These are phyloP conservation scores for Sclerotinia minor DNA, from an alignment of 2,329 filamentous ascomycete genomes.

Conservation along the genomic window DNA sequence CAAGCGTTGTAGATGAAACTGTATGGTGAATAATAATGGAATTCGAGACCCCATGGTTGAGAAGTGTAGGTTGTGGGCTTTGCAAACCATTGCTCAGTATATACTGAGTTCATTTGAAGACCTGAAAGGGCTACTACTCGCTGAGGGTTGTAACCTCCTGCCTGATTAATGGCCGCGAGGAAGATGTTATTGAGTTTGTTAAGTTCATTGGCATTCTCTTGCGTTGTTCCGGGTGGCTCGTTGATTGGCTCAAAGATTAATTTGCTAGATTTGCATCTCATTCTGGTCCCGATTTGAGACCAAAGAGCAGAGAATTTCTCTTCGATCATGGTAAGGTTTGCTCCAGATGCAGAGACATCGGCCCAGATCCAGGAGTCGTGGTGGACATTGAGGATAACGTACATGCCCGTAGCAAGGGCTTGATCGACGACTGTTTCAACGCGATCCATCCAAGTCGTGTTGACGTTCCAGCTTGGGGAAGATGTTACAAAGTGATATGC, in stretches of 20 bases:
- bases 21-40: constrained; percentile 62
- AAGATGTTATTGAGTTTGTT: constrained; percentile 60
- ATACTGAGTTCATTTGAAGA: constrained; percentile 51
- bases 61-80: constrained; percentile 51
- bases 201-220: constrained; percentile 51
- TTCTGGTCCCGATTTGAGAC: constrained; percentile 56
- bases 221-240: constrained; percentile 55
- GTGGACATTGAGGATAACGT: constrained; percentile 58
- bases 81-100: constrained; percentile 57
- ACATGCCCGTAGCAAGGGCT: constrained; percentile 52
- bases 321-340: constrained; percentile 54
- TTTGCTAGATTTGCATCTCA: constrained; percentile 55
- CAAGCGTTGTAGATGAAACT: constrained; percentile 52
- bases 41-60: constrained; percentile 58
- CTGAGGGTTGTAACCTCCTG: constrained; percentile 56
- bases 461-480: constrained; percentile 55
- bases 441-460: constrained; percentile 55
- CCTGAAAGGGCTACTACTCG: constrained; percentile 58
- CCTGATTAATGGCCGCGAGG: constrained; percentile 52
- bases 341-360: constrained; percentile 49
- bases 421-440: constrained; percentile 59
- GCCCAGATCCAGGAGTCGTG: constrained; percentile 62
- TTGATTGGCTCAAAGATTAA: constrained; percentile 62
- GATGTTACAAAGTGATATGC: constrained; percentile 54
- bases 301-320: constrained; percentile 57